These are phyloP conservation scores for Borealophlyctis nickersoniae DNA, from an alignment of 192 early-diverging fungal species.

Conservation along the genomic window DNA sequence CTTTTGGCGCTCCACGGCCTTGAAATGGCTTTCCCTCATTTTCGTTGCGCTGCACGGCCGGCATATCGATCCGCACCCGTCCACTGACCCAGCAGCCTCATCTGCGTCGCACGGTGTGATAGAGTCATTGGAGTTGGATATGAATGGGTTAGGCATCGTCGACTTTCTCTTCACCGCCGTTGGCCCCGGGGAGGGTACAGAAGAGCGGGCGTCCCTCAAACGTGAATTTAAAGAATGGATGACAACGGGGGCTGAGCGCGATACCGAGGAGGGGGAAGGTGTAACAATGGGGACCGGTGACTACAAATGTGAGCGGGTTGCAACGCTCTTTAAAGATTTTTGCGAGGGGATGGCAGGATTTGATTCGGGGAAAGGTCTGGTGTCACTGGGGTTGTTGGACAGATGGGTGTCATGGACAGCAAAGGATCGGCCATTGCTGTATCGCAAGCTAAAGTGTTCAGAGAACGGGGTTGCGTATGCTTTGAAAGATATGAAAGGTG, in stretches of 20 bases:
- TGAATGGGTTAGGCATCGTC: not conserved
- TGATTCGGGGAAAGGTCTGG: not conserved
- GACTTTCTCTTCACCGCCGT: constrained; percentile 1
- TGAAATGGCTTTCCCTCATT: too few species aligned
- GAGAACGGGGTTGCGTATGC: not conserved
- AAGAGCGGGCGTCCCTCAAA: not conserved
- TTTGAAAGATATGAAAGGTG: not conserved
- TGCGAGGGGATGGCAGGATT: not conserved
- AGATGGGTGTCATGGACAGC: not conserved
- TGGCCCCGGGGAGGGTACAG: not conserved
- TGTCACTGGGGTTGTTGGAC: not conserved
- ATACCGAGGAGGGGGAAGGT: not conserved
- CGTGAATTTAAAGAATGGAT: not conserved
- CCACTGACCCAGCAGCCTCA: too few species aligned
- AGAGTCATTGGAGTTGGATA: not conserved
- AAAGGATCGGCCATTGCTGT: not conserved
- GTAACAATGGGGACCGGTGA: not conserved
- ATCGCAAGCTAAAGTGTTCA: not conserved
- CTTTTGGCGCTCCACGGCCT: too few species aligned
- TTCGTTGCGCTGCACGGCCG: too few species aligned
- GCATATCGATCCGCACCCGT: too few species aligned
- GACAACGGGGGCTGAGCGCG: not conserved
- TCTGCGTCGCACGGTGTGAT: too few species aligned
- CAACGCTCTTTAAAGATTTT: not conserved
- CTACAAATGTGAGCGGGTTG: not conserved